Conservation (phyloP, 2,329 filamentous ascomycete species). For the Huntiella omanensis region DNA sequence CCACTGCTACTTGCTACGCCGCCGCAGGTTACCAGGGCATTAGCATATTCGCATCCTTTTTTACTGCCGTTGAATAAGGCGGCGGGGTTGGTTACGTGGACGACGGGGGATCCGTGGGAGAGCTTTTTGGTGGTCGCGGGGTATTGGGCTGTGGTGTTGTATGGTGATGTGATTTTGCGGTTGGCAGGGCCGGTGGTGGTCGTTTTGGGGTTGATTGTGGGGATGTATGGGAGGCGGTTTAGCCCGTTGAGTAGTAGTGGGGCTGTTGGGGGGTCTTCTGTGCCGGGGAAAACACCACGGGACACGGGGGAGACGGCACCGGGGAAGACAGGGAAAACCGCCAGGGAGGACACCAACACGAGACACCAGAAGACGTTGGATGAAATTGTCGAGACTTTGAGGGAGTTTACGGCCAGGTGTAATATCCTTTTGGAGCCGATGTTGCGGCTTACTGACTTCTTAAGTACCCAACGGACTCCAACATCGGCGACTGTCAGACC, state of each 20-base stretch:
- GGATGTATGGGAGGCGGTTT: constrained; percentile 83
- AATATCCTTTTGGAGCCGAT: constrained; percentile 84
- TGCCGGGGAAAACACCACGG: too few species aligned
- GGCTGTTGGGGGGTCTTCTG: constrained; percentile 29
- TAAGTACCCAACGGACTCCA: constrained; percentile 76
- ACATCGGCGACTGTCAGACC: constrained; percentile 83
- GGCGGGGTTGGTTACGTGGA: constrained; percentile 80
- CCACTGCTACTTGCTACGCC: constrained; percentile 83
- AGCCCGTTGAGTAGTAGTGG: constrained; percentile 77
- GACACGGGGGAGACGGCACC: constrained; percentile 9
- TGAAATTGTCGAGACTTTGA: constrained; percentile 88
- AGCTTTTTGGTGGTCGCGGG: constrained; percentile 72
- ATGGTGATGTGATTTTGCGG: constrained; percentile 67
- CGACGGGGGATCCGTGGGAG: constrained; percentile 84
- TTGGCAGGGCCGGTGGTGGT: constrained; percentile 70
- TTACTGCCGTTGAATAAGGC: constrained; percentile 74
- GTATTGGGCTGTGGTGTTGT: constrained; percentile 76
- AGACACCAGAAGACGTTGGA: constrained; percentile 87
- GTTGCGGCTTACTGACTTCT: constrained; percentile 74
- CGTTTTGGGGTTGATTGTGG: constrained; percentile 60
- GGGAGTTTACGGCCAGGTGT: constrained; percentile 76
- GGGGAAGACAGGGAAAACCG: constrained; percentile 16
- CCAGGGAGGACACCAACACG: constrained; percentile 39
- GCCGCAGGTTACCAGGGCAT: constrained; percentile 78
- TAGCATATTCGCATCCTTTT: constrained; percentile 93